These are phyloP conservation scores for Aspergillus glaucus DNA, from an alignment of 2,329 filamentous ascomycete genomes.

Conservation along the genomic window DNA sequence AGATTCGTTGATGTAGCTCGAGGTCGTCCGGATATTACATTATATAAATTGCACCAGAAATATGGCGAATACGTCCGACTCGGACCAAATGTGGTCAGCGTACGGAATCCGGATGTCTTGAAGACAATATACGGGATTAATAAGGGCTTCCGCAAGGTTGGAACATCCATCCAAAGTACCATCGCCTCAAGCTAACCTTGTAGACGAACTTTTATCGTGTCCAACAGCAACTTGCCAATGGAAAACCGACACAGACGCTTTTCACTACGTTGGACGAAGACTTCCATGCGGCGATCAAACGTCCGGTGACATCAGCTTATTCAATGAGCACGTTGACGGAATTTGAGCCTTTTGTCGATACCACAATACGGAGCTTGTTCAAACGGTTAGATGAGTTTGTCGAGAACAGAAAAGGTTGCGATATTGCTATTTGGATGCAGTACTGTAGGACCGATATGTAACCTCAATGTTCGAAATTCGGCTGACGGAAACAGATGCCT, in stretches of 20 bases:
- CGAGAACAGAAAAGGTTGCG: conserved; percentile 13
- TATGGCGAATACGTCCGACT: conserved; percentile 1
- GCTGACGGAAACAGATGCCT: conserved; percentile 15
- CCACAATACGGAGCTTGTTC: conserved; percentile 23
- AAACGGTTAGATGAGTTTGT: conserved; percentile 19
- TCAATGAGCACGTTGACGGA: conserved; percentile 37
- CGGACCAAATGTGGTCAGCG: conserved; percentile 15
- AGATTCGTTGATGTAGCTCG: conserved; percentile 12
- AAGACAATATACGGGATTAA: conserved; percentile 18
- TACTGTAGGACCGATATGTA: conserved; percentile 15
- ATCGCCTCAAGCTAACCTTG: neutral
- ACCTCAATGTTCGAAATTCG: neutral
- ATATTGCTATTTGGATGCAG: conserved; percentile 28
- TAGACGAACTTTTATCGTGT: conserved; percentile 15
- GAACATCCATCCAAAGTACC: neutral
- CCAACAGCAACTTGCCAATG: conserved; percentile 15
- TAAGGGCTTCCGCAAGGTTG: conserved; percentile 12
- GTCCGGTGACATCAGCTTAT: conserved; percentile 35
- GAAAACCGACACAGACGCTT: conserved; percentile 14
- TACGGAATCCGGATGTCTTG: conserved; percentile 13
- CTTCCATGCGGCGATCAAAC: conserved; percentile 37
- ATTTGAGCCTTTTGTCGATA: conserved; percentile 34
- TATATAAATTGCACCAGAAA: conserved; percentile 3
- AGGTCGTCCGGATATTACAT: conserved; percentile 9
- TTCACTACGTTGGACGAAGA: conserved; percentile 23